These are phyloP conservation scores for Euclidium syriacum DNA, from an alignment of 345 rosid species.

Conservation along the genomic window DNA sequence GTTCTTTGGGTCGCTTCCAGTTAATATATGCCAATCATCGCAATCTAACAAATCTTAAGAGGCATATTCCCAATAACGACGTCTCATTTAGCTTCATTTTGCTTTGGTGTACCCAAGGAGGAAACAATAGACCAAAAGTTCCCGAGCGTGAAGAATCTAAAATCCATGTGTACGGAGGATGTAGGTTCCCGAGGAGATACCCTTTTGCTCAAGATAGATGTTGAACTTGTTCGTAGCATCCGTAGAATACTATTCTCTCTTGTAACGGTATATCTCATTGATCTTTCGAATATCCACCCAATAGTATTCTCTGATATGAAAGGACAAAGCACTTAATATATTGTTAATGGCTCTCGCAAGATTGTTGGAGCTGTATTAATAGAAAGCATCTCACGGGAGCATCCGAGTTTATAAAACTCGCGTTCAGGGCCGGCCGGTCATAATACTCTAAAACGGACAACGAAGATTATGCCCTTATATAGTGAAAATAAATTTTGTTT, in stretches of 20 bases:
- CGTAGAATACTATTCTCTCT: conserved; percentile 80
- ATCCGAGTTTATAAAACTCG: too few species aligned
- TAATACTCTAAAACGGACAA: too few species aligned
- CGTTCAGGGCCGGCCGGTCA: too few species aligned
- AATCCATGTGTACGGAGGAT: conserved; percentile 91
- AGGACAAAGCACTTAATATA: conserved; percentile 74
- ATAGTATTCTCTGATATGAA: conserved; percentile 85
- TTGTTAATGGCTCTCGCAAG: conserved; percentile 74
- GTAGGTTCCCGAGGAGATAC: conserved; percentile 70
- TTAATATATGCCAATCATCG: conserved; percentile 92
- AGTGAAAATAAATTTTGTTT: too few species aligned
- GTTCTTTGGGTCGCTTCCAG: conserved; percentile 97
- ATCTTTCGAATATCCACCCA: conserved; percentile 85
- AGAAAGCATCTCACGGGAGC: conserved; percentile 71
- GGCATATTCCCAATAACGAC: conserved; percentile 78
- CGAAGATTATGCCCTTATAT: too few species aligned
- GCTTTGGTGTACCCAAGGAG: conserved; percentile 72
- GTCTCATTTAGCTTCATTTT: conserved; percentile 78
- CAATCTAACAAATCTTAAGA: conserved; percentile 80
- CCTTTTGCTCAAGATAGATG: conserved; percentile 88
- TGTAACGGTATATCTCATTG: conserved; percentile 84
- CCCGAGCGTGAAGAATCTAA: conserved; percentile 78
- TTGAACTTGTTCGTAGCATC: conserved; percentile 87
- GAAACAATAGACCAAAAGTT: conserved; percentile 83
- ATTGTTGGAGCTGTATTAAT: conserved; percentile 57